Evolutionary conservation across 83 land plant species (phyloP), one percentile per base, ranked within the genome.

Genomic region (Picea abies): DNA sequence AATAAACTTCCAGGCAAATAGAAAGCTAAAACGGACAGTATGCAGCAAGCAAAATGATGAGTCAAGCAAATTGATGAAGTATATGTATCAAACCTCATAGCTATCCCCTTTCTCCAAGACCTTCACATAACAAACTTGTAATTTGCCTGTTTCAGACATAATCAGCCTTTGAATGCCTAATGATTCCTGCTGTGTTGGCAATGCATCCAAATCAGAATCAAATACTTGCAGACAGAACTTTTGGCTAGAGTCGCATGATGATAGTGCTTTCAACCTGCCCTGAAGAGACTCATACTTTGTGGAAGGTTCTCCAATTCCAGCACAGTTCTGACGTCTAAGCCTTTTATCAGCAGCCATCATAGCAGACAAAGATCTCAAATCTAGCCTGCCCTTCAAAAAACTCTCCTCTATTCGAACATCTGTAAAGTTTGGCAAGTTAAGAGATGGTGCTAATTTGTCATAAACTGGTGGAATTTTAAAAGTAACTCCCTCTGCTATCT

Each of bases 401-500:
- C 82, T 16, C 78, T 97, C 99, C n/a, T 95, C 96, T 41, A 97
- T 86, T 32, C 78, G 82, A 44, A 97, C 82, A 56, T 92, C 95
- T 60, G 94, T 85, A 35, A 88, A 88, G 76, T 80, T 86, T 26
- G 99, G 98, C 77, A 97, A 89, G 19, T 87, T 82, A 61, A 96
- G 82, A 25, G 87, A 63, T 25, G 90, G 77, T 14, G 93, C 95
- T 26, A 96, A 81, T 77, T 91, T 89, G 35, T 96, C 99, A 88
- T 97, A 97, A 71, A 84, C 75, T 56, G 92, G 93, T 16, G 98
- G 99, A 20, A 97, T 93, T 73, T 61, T 80, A 82, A 90, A 96
- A 3, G 82, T 77, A 79, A 97, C 83, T 17, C 98, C 97, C 63
- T 92, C 97, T n/a, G 96, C 98, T 84, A 97, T 90, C 76, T 96